Evolutionary conservation across 441 rosid genomes (phyloP).

Genomic region (Aleurites moluccanus): DNA sequence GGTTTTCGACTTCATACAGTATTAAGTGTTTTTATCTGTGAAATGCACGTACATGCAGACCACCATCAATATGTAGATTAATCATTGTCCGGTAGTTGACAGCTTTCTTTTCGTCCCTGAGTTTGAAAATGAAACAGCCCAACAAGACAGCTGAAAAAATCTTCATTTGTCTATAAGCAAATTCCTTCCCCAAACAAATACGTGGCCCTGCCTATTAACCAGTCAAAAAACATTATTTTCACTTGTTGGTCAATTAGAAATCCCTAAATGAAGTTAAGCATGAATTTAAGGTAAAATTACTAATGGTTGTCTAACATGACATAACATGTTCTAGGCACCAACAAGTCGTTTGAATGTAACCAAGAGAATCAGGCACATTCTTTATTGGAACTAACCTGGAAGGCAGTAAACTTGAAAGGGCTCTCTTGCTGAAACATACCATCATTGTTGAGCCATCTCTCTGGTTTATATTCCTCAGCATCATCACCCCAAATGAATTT

Average conservation of each 20-base stretch:
- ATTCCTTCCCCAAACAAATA: constrained; percentile 80
- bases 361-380: too few relatives aligned
- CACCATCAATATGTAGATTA: constrained; percentile 57
- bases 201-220: constrained; percentile 63
- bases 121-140: constrained; percentile 42
- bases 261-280: background rate
- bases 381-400: constrained; percentile 38
- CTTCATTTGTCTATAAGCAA: constrained; percentile 83
- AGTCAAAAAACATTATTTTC: constrained; percentile 12
- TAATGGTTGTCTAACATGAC: too few relatives aligned
- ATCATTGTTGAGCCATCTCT: constrained; percentile 52
- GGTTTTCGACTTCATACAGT: too few relatives aligned
- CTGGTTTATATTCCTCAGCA: constrained; percentile 52
- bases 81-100: constrained; percentile 50
- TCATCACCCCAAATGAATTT: constrained; percentile 64
- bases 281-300: background rate
- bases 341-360: too few relatives aligned
- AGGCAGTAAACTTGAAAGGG: constrained; percentile 60
- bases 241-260: background rate
- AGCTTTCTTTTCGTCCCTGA: constrained; percentile 37
- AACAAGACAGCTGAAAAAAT: constrained; percentile 50
- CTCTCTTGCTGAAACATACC: constrained; percentile 44
- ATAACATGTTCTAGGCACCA: too few relatives aligned
- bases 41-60: constrained; percentile 48
- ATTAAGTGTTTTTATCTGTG: too few relatives aligned